Conservation (phyloP, 2,329 filamentous ascomycete species). For the Penicillium frequentans region DNA sequence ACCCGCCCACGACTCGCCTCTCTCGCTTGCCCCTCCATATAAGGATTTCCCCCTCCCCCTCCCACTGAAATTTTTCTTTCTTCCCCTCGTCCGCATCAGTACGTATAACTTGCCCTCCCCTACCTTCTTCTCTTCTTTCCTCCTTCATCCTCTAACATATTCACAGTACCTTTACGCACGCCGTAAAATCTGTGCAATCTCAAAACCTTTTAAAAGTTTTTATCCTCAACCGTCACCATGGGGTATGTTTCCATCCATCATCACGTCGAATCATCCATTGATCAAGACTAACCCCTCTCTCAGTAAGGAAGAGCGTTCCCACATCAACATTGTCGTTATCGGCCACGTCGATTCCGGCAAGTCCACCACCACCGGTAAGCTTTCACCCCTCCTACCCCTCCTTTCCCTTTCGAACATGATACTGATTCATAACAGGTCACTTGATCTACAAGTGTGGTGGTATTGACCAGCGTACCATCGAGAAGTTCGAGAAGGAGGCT, state of each 20-base stretch:
- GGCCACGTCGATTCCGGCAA: conserved; percentile 99
- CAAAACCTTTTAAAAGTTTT: conserved; percentile 47
- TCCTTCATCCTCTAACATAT: conserved; percentile 25
- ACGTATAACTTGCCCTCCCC: conserved; percentile 40
- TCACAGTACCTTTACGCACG: conserved; percentile 54
- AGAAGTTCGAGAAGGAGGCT: conserved; percentile 99
- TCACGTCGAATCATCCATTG: background rate
- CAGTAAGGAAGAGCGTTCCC: conserved; percentile 93
- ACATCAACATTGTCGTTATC: conserved; percentile 98
- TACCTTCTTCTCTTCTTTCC: conserved; percentile 15
- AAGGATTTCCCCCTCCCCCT: conserved; percentile 45
- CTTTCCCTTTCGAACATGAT: conserved; percentile 27
- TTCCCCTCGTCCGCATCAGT: conserved; percentile 47
- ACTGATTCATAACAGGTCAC: conserved; percentile 58
- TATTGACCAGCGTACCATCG: conserved; percentile 99
- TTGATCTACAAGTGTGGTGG: conserved; percentile 99
- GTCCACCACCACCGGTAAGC: conserved; percentile 90
- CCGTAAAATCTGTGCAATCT: conserved; percentile 53
- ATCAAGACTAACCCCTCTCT: conserved; percentile 20
- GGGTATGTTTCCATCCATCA: conserved; percentile 50
- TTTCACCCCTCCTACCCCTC: conserved; percentile 24
- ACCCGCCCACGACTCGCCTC: conserved; percentile 36
- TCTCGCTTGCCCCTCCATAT: conserved; percentile 50
- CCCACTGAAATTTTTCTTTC: conserved; percentile 42
- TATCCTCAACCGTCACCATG: conserved; percentile 55